A percentile compares a stretch with the other conserved stretches of the same genome.
Evolutionary conservation across 148 eudicot genomes (phyloP).

Genomic region (Vaccinium darrowii): DNA sequence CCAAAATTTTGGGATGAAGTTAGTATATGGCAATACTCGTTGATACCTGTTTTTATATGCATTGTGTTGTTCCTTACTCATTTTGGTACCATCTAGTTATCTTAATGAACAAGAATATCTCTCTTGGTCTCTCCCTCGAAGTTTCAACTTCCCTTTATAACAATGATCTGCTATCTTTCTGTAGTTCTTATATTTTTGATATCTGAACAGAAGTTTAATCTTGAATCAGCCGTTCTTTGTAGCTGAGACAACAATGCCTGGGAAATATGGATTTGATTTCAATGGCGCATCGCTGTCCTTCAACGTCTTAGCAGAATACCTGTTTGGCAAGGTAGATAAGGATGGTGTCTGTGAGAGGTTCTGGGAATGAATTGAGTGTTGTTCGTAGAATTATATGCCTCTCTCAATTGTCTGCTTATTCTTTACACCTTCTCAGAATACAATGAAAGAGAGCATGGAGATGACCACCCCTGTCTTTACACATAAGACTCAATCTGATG

Average conservation of each 20-base stretch:
- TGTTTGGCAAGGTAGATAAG: constrained; percentile 95
- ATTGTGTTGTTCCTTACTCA: background rate
- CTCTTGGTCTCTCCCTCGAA: background rate
- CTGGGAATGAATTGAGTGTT: background rate
- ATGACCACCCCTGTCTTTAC: constrained; percentile 98
- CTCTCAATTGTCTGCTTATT: constrained; percentile 10
- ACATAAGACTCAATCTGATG: constrained; percentile 51
- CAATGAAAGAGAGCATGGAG: constrained; percentile 74
- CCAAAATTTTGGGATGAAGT: background rate
- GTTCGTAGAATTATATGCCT: background rate
- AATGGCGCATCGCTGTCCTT: constrained; percentile 85
- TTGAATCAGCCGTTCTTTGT: constrained; percentile 63
- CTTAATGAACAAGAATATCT: background rate
- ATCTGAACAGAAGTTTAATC: background rate
- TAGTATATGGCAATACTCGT: background rate
- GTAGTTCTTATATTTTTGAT: background rate
- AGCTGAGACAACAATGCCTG: constrained; percentile 95
- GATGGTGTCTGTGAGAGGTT: constrained; percentile 1
- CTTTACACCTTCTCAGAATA: constrained; percentile 42
- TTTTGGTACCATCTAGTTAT: background rate
- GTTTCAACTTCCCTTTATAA: background rate
- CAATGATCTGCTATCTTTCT: background rate
- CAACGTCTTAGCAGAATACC: constrained; percentile 80
- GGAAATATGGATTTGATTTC: constrained; percentile 79
- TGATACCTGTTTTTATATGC: background rate